Base-by-base conservation (phyloP, 2,329 filamentous ascomycete genomes). In the Cladosporium colombiae region DNA sequence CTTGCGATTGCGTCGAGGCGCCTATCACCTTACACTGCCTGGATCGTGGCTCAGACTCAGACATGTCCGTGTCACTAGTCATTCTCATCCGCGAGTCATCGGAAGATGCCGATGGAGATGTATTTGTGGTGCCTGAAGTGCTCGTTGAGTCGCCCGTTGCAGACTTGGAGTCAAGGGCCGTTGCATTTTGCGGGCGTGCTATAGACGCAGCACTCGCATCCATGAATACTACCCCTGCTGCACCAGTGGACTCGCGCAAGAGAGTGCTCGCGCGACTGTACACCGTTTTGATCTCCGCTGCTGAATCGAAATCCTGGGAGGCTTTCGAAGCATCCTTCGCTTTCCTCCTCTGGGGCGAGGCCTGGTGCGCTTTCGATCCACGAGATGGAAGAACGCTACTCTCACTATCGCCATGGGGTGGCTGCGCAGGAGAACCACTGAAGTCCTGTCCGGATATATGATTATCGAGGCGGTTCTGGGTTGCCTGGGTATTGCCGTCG, bases 221-320 rank as follows among this genome's bases (percentile, higher is more conserved):
- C 33, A 81, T 64, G 60, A 80, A 79, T 1, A 78, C 71, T n/a
- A 85, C 82, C 3, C 81, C 82, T 5, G 82, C 81, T 14, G 79
- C 78, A 13, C 74, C 73, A 14, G 85, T 70, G 27, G 81, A 80
- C 64, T 84, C 80, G 1, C 80, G 77, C 8, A 85, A 75, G 0
- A 85, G 71, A 46, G 82, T 81, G 3, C 81, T 81, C 1, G 83
- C 82, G 23, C 82, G 76, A n/a, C 75, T 74, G 64, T 84, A 84
- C 3, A 80, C 78, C 70, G 53, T 46, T 2, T 62, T 60, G n/a
- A 65, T 27, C 37, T 52, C 29, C n/a, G 21, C 14, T 31, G 55
- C 44, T 13, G 44, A 13, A 21, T 65, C 52, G 21, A 52, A 59
- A 3, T 57, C 33, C 5, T 37, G 31, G 37, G 37, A 27, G 7